These are phyloP conservation scores for Botryotinia calthae DNA, from an alignment of 2,329 filamentous ascomycete genomes.

Conservation along the genomic window DNA sequence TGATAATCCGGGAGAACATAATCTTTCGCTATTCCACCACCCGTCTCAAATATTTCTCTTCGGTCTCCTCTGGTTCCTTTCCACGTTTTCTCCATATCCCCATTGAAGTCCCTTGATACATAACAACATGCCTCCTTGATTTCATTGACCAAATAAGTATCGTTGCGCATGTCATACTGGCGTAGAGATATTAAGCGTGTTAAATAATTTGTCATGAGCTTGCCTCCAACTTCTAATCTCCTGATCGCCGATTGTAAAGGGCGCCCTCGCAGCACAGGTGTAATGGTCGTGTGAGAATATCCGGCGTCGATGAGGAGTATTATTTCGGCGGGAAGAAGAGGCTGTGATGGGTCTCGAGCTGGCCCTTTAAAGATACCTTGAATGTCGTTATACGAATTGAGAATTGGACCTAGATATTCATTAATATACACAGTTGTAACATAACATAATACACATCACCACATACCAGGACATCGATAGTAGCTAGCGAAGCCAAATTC, in stretches of 20 bases:
- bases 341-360: constrained; percentile 44
- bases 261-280: constrained; percentile 77
- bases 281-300: constrained; percentile 89
- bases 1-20: constrained; percentile 87
- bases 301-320: constrained; percentile 88
- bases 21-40: constrained; percentile 71
- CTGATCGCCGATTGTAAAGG: constrained; percentile 79
- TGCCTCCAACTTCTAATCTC: constrained; percentile 86
- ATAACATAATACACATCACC: neutral
- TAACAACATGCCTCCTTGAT: constrained; percentile 92
- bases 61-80: constrained; percentile 66
- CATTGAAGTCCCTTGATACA: constrained; percentile 71
- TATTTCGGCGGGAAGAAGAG: constrained; percentile 66
- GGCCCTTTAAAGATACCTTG: constrained; percentile 65
- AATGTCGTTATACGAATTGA: constrained; percentile 81
- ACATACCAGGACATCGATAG: constrained; percentile 67
- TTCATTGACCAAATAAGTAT: constrained; percentile 89
- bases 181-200: constrained; percentile 85
- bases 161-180: constrained; percentile 94
- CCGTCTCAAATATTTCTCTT: constrained; percentile 47
- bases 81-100: constrained; percentile 80
- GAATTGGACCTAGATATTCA: constrained; percentile 55
- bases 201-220: constrained; percentile 88
- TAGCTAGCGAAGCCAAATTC: constrained; percentile 92
- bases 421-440: constrained; percentile 17